Evolutionary conservation across 177 flowering plant species (phyloP), one percentile per base, ranked within the genome.

Genomic region (Vitis hybrid): DNA sequence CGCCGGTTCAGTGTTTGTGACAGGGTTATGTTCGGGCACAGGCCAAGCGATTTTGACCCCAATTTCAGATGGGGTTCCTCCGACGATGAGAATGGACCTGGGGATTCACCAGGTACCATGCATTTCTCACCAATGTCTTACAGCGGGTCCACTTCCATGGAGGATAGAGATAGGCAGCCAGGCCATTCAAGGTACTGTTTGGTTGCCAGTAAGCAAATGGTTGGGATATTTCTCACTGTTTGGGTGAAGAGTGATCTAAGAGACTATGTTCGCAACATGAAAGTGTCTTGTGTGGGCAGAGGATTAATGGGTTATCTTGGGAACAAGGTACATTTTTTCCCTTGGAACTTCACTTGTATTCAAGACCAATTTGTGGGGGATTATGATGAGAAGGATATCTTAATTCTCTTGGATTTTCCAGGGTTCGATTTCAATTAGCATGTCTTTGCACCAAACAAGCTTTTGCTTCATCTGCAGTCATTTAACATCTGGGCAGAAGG

Each of bases 261-360:
- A 60, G 92, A 88, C 55, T 76, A 84, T 66, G 89, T 91, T 67
- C 80, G 82, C 61, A 88, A 87, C 79, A 59, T 95, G 85, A 95
- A 95, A 78, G 97, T 95, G 32, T 95, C 98, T 50, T 95, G 99
- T 77, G 97, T 95, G 3, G 97, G 99, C 59, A 83, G 98, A 81
- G 99, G 99, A 72, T 82, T 95, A 68, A 93, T 95, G 98, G 99
- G 99, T 24, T 95, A 95, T 83, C 94, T 95, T 66, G 99, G 99
- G 72, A 95, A 95, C 76, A 95, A 95, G 99, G 98, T 94, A 82
- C 53, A 71, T 60, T 64, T n/a, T 49, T 59, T 57, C 53, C 15
- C 51, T 59, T 61, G 20, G 15, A 11, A 32, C 17, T 49, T 53
- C 51, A 10, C 46, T n/a, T 41, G 21, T 52, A 71, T 52, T 21